Base-by-base conservation (phyloP, 331 rosid genomes). In the Cydonia oblonga region DNA sequence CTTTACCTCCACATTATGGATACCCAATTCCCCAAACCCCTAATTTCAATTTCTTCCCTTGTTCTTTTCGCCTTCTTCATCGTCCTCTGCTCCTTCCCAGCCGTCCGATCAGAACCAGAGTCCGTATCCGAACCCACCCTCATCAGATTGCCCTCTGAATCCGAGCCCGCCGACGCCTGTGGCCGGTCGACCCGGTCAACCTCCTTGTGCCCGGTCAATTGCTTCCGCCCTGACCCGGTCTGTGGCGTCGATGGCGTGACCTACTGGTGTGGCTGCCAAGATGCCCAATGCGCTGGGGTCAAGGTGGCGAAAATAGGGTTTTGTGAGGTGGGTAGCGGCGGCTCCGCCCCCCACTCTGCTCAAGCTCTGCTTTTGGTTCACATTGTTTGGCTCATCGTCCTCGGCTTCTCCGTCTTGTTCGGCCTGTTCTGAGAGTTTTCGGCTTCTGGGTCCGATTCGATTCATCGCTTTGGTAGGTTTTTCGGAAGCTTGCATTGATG, bases 231-330 rank as follows among this genome's bases (percentile, higher is more conserved):
- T 35, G 87, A 93, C 75, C 98, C 98, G 2, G 97, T 93, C 20
- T 93, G 98, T 72, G 92, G 98, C 8, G 91, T 67, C 1, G 92
- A 93, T 78, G 98, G 95, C 46, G 85, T 93, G 59, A 93, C 98
- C 60, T 93, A 89, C 78, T 93, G 98, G 98, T 93, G 98, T 57
- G 98, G 98, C 9, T 93, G 98, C 82, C 89, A 82, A 1, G 98
- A 90, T 7, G 98, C 98, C 1, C 84, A 80, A 2, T 93, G 97
- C 68, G 87, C 96, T 4, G 92, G 95, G 5, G 75, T 64, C 13
- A 82, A 77, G 66, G 96, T 93, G 9, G 87, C 85, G 30, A 93
- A 87, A n/a, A 23, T 80, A 52, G 97, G 98, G 0, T 90, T 84
- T 51, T 93, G 98, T 68, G 95, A 93, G 84, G 87, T 93, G 8